Evolutionary conservation across 1,284 basidiomycete species (phyloP).

Genomic region (Fomitiporia mediterranea): DNA sequence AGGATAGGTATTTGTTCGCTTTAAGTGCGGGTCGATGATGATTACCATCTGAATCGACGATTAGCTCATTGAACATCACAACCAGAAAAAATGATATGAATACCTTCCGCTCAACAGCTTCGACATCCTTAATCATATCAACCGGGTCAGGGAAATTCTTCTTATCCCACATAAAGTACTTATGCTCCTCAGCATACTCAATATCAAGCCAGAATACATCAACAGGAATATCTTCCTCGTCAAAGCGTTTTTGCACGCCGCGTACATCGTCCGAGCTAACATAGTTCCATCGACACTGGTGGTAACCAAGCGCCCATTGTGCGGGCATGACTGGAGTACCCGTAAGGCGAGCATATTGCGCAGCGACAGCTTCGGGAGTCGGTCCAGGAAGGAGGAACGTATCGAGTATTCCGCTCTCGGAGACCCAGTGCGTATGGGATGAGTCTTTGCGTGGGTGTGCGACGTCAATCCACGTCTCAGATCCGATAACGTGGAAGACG

Average conservation of each 20-base stretch:
- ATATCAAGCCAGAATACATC: constrained; percentile 99
- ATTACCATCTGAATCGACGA: constrained; percentile 30
- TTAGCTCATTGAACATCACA: neutral
- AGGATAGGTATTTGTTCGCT: constrained; percentile 77
- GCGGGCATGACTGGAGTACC: constrained; percentile 86
- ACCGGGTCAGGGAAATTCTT: constrained; percentile 92
- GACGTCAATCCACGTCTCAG: constrained; percentile 96
- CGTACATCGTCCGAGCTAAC: constrained; percentile 87
- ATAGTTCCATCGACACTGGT: constrained; percentile 99
- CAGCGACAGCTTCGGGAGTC: constrained; percentile 74
- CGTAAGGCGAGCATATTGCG: constrained; percentile 81
- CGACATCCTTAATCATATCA: constrained; percentile 88
- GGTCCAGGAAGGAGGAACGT: constrained; percentile 92
- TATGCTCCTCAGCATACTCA: constrained; percentile 91
- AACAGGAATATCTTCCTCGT: constrained; percentile 91
- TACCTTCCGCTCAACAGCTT: constrained; percentile 83
- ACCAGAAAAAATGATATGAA: neutral
- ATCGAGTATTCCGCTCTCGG: constrained; percentile 95
- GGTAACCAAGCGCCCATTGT: constrained; percentile 90
- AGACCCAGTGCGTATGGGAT: constrained; percentile 92
- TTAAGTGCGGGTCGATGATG: constrained; percentile 96
- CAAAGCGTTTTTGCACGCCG: constrained; percentile 83
- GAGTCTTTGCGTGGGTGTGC: constrained; percentile 59
- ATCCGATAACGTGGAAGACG: constrained; percentile 86
- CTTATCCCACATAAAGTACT: constrained; percentile 97